Conservation (phyloP, 495 filamentous ascomycete species). For the Daldinia loculata region DNA sequence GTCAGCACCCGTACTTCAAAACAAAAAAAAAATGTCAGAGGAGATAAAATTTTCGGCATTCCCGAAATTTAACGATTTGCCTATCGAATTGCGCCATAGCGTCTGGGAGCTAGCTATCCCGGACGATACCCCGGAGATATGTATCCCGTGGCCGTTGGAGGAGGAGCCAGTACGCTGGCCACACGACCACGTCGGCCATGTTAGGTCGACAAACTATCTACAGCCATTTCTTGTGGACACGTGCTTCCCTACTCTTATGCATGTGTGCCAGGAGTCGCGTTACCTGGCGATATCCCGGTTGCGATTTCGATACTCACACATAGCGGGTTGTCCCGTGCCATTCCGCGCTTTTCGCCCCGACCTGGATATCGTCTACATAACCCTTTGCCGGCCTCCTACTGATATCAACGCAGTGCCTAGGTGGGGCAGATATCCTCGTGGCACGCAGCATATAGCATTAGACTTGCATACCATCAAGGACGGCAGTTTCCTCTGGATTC, state of each 20-base stretch:
- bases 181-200: neutral
- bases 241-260: constrained; percentile 40
- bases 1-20: no score
- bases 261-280: constrained; percentile 53
- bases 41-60: constrained; percentile 1
- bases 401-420: constrained; percentile 2
- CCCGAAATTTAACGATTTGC: constrained; percentile 16
- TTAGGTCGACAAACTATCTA: constrained; percentile 3
- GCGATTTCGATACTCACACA: constrained; percentile 27
- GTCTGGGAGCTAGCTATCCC: constrained; percentile 27
- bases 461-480: constrained; percentile 31
- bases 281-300: constrained; percentile 25
- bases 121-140: constrained; percentile 32
- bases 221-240: constrained; percentile 37
- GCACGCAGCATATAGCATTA: constrained; percentile 17
- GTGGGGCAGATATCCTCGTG: constrained; percentile 13
- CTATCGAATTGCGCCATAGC: constrained; percentile 22
- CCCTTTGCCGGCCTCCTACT: constrained; percentile 12
- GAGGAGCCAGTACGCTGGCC: constrained; percentile 2
- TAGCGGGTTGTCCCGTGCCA: constrained; percentile 50
- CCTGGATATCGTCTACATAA: constrained; percentile 59
- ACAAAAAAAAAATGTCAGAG: constrained; percentile 21
- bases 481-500: constrained; percentile 12
- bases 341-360: constrained; percentile 63
- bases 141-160: constrained; percentile 38